Evolutionary conservation across 495 filamentous ascomycete species (phyloP), one percentile per base, ranked within the genome.

Genomic region (Hyaloscypha variabilis): DNA sequence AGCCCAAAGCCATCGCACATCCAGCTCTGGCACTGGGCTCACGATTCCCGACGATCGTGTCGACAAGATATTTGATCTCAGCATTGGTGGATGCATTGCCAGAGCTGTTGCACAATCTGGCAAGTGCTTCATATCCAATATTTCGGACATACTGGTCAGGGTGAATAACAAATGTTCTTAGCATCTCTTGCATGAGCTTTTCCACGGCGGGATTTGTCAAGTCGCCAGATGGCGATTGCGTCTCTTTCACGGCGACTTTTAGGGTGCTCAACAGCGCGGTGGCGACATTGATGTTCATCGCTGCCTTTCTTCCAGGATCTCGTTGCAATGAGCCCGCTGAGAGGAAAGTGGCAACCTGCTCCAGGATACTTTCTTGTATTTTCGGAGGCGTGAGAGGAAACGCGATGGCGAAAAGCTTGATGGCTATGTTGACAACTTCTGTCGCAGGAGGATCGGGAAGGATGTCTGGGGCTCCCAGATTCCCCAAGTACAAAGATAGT

Each of bases 1-100:
- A 92, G 17, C 94, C 95, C 62, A 99, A 79, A 36, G 95, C 93
- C 79, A 95, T 88, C 23, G 96, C 96, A 74, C 93, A 99, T 29
- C 95, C 95, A 49, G 95, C 93, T 72, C 95, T 88, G 14, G 92
- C 91, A 72, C 91, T 94, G 6, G 95, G 95, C 64, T 99, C 95
- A 30, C 94, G 82, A 71, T 97, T 97, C 39, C 87, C 84, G 13
- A 99, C 92, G 69, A 99, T 96, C 8, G 89, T 95, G 60, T 97
- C 93, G 24, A 97, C 87, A n/a, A 97, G 83, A 76, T 86, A 89
- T 68, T 96, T 96, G 63, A 99, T 89, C 73, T 97, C 91, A 42
- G 87, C 82, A 61, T 91, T 91, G 0, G 95, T 98, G 71, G 95
- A 95, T 1, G 87, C 77, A 67, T 94, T 98, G 46, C 96, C 95